Conservation (phyloP, 345 rosid genomes). For the Gossypium arboreum region DNA sequence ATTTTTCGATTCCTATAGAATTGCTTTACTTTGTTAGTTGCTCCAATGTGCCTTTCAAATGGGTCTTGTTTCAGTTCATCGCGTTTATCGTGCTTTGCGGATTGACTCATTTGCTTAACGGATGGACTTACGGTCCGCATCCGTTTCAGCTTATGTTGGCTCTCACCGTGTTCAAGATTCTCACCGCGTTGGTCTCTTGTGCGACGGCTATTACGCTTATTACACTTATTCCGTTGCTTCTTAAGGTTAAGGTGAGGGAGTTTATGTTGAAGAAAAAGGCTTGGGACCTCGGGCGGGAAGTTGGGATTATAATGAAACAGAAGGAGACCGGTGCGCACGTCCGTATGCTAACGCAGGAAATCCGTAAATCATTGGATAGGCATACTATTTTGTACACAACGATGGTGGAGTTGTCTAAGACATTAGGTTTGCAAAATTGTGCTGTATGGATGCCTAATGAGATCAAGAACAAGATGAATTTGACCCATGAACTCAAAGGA, state of each 20-base stretch:
- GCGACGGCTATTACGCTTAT: slow-evolving; percentile 91
- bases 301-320: slow-evolving; percentile 86
- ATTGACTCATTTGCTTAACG: slow-evolving; percentile 90
- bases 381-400: slow-evolving; percentile 83
- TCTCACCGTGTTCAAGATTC: slow-evolving; percentile 81
- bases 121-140: slow-evolving; percentile 84
- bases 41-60: slow-evolving; percentile 90
- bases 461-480: slow-evolving; percentile 50
- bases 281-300: slow-evolving; percentile 84
- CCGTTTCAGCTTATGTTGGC: slow-evolving; percentile 80
- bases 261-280: slow-evolving; percentile 90
- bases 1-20: slow-evolving; percentile 90
- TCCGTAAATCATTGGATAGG: slow-evolving; percentile 82
- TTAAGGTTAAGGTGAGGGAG: slow-evolving; percentile 90
- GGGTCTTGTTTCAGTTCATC: slow-evolving; percentile 93
- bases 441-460: slow-evolving; percentile 95
- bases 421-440: slow-evolving; percentile 75
- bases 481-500: slow-evolving; percentile 67
- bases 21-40: slow-evolving; percentile 94
- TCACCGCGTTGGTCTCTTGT: slow-evolving; percentile 91
- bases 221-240: slow-evolving; percentile 83
- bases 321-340: slow-evolving; percentile 80
- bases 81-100: slow-evolving; percentile 98
- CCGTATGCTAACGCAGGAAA: slow-evolving; percentile 94
- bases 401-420: slow-evolving; percentile 85